A percentile compares a stretch with the other conserved stretches of the same genome.
These are phyloP conservation scores for Candida railenensis DNA, from an alignment of 805 yeast genomes.

Conservation along the genomic window DNA sequence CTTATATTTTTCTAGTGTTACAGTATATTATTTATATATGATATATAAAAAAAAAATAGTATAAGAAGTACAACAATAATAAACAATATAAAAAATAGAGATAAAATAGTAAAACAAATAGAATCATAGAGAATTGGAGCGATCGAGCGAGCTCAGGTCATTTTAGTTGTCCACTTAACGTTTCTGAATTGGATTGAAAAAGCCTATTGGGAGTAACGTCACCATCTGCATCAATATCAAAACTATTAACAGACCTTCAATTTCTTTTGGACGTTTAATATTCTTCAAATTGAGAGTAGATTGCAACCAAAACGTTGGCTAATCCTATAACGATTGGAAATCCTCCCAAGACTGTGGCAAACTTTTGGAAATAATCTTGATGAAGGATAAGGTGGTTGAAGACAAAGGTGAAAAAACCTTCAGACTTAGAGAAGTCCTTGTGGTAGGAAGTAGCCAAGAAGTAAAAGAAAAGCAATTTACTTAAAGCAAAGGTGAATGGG, in stretches of 20 bases:
- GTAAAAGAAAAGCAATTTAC: conserved; percentile 44
- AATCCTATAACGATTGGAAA: conserved; percentile 47
- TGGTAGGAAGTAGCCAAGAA: conserved; percentile 31
- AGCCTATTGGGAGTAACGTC: no score
- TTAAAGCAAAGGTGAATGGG: conserved; percentile 53
- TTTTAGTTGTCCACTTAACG: not conserved
- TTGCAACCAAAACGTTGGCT: conserved; percentile 46
- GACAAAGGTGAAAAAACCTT: conserved; percentile 26
- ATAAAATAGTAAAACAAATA: not conserved
- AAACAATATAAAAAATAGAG: conserved; percentile 1
- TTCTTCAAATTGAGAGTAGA: conserved; percentile 52
- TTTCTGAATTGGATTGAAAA: no score
- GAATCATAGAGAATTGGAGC: not conserved
- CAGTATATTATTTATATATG: not conserved
- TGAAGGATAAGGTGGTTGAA: conserved; percentile 31
- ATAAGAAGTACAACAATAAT: not conserved
- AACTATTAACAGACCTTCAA: not conserved
- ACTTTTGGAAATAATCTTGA: conserved; percentile 38
- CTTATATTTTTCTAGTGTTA: not conserved
- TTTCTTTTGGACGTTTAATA: conserved; percentile 19
- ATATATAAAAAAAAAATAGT: not conserved
- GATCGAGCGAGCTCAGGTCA: not conserved
- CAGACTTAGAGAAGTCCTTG: conserved; percentile 23
- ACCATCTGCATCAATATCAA: not conserved
- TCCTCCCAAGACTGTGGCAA: conserved; percentile 40